Conservation (phyloP, 129 eudicot genomes). For the Escallonia herrerae region DNA sequence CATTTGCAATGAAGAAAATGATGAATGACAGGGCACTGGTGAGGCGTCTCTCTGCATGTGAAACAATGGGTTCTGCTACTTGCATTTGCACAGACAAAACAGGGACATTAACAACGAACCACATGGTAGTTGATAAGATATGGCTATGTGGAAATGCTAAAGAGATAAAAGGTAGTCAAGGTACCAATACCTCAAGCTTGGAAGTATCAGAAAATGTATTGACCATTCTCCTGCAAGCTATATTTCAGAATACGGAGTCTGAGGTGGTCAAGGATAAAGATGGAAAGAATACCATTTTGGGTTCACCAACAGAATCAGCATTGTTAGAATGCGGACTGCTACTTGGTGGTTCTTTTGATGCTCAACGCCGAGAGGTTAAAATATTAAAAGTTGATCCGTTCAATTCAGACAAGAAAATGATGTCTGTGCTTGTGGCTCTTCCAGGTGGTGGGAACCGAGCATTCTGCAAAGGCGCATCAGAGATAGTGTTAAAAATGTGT, state of each 20-base stretch:
- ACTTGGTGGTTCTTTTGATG: constrained; percentile 62
- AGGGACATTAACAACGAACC: constrained; percentile 90
- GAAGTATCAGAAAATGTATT: constrained; percentile 30
- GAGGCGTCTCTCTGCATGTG: constrained; percentile 88
- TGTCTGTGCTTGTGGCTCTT: constrained; percentile 75
- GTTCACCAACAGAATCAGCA: constrained; percentile 92
- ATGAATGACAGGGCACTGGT: constrained; percentile 83
- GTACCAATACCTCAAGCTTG: constrained; percentile 12
- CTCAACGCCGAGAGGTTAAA: constrained; percentile 37
- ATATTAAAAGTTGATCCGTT: constrained; percentile 72
- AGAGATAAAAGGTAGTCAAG: constrained; percentile 27
- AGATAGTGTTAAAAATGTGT: constrained; percentile 64
- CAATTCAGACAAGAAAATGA: constrained; percentile 66
- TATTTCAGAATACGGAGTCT: constrained; percentile 70
- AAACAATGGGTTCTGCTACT: constrained; percentile 93
- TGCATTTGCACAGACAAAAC: constrained; percentile 89
- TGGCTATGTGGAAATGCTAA: constrained; percentile 54
- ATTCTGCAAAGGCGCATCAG: constrained; percentile 92
- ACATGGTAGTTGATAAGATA: constrained; percentile 73
- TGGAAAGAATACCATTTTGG: constrained; percentile 62
- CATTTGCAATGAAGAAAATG: constrained; percentile 89
- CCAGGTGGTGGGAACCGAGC: constrained; percentile 57
- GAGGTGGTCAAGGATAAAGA: constrained; percentile 73
- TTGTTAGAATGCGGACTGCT: constrained; percentile 67
- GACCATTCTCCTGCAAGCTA: constrained; percentile 51